These are phyloP conservation scores for Ophiocordyceps polyrhachis-furcata DNA, from an alignment of 2,329 filamentous ascomycete species.

Conservation along the genomic window DNA sequence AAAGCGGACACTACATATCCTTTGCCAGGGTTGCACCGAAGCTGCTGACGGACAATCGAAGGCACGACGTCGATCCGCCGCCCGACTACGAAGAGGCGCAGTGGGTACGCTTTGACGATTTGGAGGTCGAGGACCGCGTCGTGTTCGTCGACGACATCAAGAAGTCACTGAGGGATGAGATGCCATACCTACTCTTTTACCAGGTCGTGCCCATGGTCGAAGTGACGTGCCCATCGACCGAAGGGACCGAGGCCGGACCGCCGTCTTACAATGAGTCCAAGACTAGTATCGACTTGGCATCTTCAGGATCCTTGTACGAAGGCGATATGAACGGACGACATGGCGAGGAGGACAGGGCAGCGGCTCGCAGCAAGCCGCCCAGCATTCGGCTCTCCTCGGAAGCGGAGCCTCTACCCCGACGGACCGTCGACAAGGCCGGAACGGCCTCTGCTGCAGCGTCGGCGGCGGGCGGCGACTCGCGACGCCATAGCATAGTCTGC, in stretches of 20 bases:
- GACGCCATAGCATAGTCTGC: constrained; percentile 31
- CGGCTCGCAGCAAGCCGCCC: constrained; percentile 18
- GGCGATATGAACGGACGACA: constrained; percentile 2
- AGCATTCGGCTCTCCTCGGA: constrained; percentile 32
- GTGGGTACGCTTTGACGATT: constrained; percentile 88
- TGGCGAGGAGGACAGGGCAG: constrained; percentile 8
- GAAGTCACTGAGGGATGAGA: constrained; percentile 62
- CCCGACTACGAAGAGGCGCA: constrained; percentile 51
- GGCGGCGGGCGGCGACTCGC: constrained; percentile 15
- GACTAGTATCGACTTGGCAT: constrained; percentile 18
- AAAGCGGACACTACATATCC: constrained; percentile 82
- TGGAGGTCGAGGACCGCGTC: constrained; percentile 50
- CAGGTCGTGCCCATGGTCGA: constrained; percentile 80
- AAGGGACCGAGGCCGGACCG: constrained; percentile 28
- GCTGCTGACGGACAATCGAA: constrained; percentile 39
- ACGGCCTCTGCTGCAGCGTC: constrained; percentile 16
- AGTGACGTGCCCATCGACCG: constrained; percentile 29
- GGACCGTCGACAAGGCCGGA: constrained; percentile 27
- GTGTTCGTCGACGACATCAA: constrained; percentile 60
- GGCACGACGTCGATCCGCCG: constrained; percentile 35
- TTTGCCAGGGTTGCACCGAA: constrained; percentile 59
- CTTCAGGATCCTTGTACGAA: constrained; percentile 4
- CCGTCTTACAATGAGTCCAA: constrained; percentile 40
- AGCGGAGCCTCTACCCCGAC: constrained; percentile 23
- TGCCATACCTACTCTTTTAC: constrained; percentile 88